Evolutionary conservation across 192 early-diverging fungal species (phyloP).

Genomic region (Umbelopsis ramanniana): DNA sequence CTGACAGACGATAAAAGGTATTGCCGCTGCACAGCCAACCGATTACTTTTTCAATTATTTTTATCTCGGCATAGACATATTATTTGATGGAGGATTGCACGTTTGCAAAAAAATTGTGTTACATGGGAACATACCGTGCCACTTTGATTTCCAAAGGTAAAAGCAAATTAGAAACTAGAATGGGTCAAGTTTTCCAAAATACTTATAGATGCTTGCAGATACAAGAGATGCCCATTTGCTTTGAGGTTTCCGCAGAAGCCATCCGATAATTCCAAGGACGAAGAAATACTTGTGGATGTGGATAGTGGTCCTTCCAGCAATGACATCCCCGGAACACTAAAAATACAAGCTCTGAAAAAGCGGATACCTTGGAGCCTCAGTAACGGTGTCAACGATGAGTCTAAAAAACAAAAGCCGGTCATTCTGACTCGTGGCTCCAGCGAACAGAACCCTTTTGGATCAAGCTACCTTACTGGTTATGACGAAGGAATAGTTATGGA

Average conservation of each 20-base stretch:
- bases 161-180: constrained; percentile 4
- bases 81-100: constrained; percentile 70
- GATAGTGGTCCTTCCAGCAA: constrained; percentile 16
- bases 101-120: constrained; percentile 72
- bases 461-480: constrained; percentile 68
- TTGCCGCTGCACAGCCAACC: constrained; percentile 42
- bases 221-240: constrained; percentile 60
- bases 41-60: constrained; percentile 85
- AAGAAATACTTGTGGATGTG: constrained; percentile 23
- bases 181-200: too few species aligned
- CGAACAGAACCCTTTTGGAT: constrained; percentile 73
- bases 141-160: constrained; percentile 72
- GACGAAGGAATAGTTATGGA: constrained; percentile 63
- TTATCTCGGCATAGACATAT: constrained; percentile 71
- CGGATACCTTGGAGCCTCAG: constrained; percentile 31
- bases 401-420: constrained; percentile 48
- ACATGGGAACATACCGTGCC: constrained; percentile 73
- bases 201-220: constrained; percentile 30
- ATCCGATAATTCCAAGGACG: background rate
- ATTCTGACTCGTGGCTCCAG: constrained; percentile 66
- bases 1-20: constrained; percentile 21
- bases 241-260: constrained; percentile 39
- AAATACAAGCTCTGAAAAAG: constrained; percentile 31
- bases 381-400: constrained; percentile 31
- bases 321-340: background rate